Evolutionary conservation across 2,329 filamentous ascomycete species (phyloP).

Genomic region (Alternaria hordeiaustralica): DNA sequence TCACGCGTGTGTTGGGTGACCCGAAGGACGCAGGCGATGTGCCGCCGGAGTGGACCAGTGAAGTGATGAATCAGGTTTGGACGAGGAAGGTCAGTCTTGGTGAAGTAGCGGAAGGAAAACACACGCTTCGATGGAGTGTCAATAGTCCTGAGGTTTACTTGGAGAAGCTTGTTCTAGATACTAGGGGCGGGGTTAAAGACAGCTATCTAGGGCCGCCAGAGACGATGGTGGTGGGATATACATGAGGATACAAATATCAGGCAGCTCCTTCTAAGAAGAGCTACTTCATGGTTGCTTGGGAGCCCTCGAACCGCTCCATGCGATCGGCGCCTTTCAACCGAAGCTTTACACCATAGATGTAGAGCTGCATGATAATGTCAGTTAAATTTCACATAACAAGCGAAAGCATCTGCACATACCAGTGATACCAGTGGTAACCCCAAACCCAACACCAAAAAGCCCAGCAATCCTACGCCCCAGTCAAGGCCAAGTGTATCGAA

Average conservation of each 20-base stretch:
- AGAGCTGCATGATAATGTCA: not conserved
- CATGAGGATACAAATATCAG: not conserved
- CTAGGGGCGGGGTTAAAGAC: constrained; percentile 23
- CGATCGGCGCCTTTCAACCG: constrained; percentile 2
- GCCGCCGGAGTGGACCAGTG: constrained; percentile 53
- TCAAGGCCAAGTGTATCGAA: constrained; percentile 17
- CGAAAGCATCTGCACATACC: constrained; percentile 3
- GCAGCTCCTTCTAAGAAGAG: not conserved
- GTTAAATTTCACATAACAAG: not conserved
- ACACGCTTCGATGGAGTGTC: constrained; percentile 41
- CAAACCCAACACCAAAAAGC: constrained; percentile 18
- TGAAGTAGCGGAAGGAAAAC: constrained; percentile 26
- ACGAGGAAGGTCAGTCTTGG: constrained; percentile 25
- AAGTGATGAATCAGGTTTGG: constrained; percentile 25
- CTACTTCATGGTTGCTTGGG: not conserved
- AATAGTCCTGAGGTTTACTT: constrained; percentile 24
- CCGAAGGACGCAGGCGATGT: constrained; percentile 44
- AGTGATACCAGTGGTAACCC: constrained; percentile 14
- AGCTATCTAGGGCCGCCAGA: constrained; percentile 34
- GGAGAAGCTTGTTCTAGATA: constrained; percentile 33
- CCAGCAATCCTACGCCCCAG: constrained; percentile 19
- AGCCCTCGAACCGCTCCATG: constrained; percentile 13
- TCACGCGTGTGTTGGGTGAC: constrained; percentile 21
- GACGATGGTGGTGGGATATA: not conserved
- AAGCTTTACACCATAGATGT: not conserved